Evolutionary conservation across 805 yeast species (phyloP), one percentile per base, ranked within the genome.

Genomic region (Metschnikowia lachancei): DNA sequence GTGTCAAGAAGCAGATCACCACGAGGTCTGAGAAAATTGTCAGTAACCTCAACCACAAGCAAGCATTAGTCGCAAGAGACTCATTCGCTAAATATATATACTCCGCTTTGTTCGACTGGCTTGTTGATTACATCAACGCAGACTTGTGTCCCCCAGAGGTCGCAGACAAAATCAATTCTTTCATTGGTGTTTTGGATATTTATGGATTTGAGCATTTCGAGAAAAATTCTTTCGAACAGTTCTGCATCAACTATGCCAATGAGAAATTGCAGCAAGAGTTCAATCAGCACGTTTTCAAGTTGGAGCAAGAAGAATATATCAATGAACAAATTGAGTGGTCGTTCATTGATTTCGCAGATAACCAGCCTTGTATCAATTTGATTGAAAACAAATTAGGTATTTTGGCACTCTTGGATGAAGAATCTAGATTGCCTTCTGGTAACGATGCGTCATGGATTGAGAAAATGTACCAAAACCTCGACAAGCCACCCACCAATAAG

Each of bases 191-290:
- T 26, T 77, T 92, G 58, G 99, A 92, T 83, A 92, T 92, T 58
- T 92, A 92, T 62, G 99, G 99, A 19, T 92, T 92, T 65, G 99
- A 92, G 68, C 97, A 92, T 68, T 92, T 92, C 64, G 91, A 88
- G 56, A 83, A 80, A 59, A 92, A 92, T 69, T 90, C 97, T 8
- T 92, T 92, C 61, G 99, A 92, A 69, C 99, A 92, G 67, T 92
- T 92, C 68, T 92, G 99, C 73, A 91, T 91, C 69, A 91, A 91
- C 66, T 91, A 91, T 65, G 97, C 97, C 37, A 91, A 91, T 68
- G 99, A 92, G 72, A 92, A 92, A 69, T 77, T 92, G 58, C 98
- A 92, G 69, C 98, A 92, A 68, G 97, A 92, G 66, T 92, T 92
- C 69, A 92, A 91, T 60, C 97, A 90, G 72, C 97, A 92, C 61